Base-by-base conservation (phyloP, 345 rosid genomes). In the Leavenworthia alabamica region DNA sequence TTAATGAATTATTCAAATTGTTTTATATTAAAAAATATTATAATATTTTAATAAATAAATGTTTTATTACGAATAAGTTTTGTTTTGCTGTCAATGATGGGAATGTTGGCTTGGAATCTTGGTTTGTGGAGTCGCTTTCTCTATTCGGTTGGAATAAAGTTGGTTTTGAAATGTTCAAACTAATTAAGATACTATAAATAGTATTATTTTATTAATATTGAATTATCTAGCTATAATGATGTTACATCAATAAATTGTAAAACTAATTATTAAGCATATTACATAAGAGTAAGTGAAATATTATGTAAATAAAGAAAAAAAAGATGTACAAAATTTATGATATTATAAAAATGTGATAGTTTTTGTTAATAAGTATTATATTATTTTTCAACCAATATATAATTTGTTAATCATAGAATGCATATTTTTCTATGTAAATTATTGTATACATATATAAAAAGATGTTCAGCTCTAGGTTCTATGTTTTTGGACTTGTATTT, bases 101-200 rank as follows among this genome's bases (percentile, higher is more conserved):
- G 60, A 69, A 69, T 69, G 45, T 69, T 60, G 48, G 67, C 40
- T 61, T 69, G 62, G 68, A 61, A 61, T 69, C 68, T 69, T 61
- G 46, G 62, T 53, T 61, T 69, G 62, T 52, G 67, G 67, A 68
- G 57, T 44, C 62, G 42, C 43, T 54, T 44, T 45, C 45, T 53
- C 19, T 69, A 27, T 35, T 69, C 28, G 22, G 51, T 51, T 51
- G 17, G 51, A 60, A 60, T 61, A 52, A 61, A 35, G 56, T 53
- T 62, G 6, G 44, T 61, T 61, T 60, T 61, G 68, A 70, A 61
- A 45, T 27, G 10, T 54, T 70, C 74, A 54, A 54, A 37, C 16
- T 40, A 43, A 36, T 43, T 43, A 16, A 39, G 29, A 0, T 39
- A 5, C 40, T 23, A 9, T 43, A n/a, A 43, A 3, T 24, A 12